phyloP scores from a whole-genome alignment of 768 basidiomycete genomes.

The Sistotremastrum suecicum region DNA sequence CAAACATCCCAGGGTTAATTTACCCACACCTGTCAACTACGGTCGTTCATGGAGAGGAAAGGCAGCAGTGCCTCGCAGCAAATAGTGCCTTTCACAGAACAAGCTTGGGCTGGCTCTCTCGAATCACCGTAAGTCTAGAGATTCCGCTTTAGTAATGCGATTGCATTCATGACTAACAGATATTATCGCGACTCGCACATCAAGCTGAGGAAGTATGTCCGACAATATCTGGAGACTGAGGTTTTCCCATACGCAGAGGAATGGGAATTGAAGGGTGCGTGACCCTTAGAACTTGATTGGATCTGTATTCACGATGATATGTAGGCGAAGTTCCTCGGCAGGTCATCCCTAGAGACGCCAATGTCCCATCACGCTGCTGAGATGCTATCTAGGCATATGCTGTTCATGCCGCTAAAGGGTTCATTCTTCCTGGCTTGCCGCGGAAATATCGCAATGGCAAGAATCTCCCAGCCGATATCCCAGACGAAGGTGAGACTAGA shows the following conservation, averaged over 20 bases:
- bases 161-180: neutral
- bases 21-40: no score
- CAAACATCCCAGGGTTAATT: no score
- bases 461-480: neutral
- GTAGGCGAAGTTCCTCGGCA: conserved; percentile 2
- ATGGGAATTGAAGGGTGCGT: conserved; percentile 6
- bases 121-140: neutral
- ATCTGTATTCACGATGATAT: neutral
- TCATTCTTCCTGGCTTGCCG: conserved; percentile 4
- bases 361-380: neutral
- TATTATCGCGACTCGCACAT: neutral
- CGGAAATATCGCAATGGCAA: conserved; percentile 2
- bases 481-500: conserved; percentile 1
- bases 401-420: conserved; percentile 1
- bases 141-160: neutral
- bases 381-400: conserved; percentile 1
- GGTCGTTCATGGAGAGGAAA: no score
- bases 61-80: no score
- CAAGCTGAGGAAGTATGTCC: neutral
- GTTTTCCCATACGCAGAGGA: conserved; percentile 4
- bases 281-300: neutral
- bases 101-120: neutral
- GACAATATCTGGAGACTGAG: conserved; percentile 3
- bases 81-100: neutral
- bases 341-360: neutral